phyloP scores from a whole-genome alignment of 495 filamentous ascomycete species.

The Parathielavia hyrcaniae region DNA sequence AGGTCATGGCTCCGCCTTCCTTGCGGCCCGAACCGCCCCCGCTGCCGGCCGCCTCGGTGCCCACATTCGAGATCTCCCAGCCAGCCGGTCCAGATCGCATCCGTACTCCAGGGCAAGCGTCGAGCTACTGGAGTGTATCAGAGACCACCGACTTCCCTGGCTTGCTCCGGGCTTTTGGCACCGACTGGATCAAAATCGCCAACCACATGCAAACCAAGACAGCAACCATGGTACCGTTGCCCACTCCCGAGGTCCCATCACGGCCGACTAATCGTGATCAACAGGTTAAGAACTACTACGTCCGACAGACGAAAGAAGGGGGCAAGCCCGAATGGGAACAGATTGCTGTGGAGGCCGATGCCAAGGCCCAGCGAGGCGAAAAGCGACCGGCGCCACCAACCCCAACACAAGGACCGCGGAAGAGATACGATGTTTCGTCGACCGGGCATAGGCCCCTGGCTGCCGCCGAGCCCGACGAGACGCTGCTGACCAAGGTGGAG shows the following conservation, averaged over 20 bases:
- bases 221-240: constrained; percentile 69
- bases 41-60: constrained; percentile 28
- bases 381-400: constrained; percentile 63
- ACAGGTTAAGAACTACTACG: constrained; percentile 90
- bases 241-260: constrained; percentile 8
- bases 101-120: constrained; percentile 57
- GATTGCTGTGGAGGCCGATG: constrained; percentile 63
- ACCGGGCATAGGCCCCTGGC: constrained; percentile 50
- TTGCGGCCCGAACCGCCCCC: constrained; percentile 45
- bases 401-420: constrained; percentile 46
- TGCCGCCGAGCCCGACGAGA: constrained; percentile 51
- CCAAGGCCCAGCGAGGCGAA: constrained; percentile 61
- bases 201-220: constrained; percentile 87
- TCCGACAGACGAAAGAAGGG: constrained; percentile 66
- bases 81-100: constrained; percentile 38
- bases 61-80: constrained; percentile 39
- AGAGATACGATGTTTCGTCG: constrained; percentile 47
- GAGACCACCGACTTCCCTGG: constrained; percentile 78
- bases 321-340: constrained; percentile 60
- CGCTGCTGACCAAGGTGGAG: constrained; percentile 43
- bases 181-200: constrained; percentile 80
- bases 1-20: constrained; percentile 46
- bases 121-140: constrained; percentile 96
- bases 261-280: constrained; percentile 26
- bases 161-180: constrained; percentile 75